A percentile compares a stretch with the other conserved stretches of the same genome.
These are phyloP conservation scores for Linum lewisii DNA, from an alignment of 345 rosid species.

Conservation along the genomic window DNA sequence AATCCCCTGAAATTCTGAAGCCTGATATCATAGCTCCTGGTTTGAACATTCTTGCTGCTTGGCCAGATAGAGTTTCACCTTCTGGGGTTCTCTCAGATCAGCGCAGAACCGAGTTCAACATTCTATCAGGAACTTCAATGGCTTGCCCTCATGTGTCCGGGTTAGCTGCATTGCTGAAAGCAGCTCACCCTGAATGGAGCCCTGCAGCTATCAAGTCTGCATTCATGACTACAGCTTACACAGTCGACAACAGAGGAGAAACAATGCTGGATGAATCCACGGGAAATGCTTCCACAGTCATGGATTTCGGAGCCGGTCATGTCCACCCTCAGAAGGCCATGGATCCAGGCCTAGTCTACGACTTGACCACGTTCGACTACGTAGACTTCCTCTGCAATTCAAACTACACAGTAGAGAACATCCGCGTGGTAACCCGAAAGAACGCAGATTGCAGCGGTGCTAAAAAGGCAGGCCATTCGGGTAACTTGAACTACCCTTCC, in stretches of 20 bases:
- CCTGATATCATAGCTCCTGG: conserved; percentile 31
- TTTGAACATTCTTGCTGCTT: conserved; percentile 28
- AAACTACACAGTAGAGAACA: conserved; percentile 16
- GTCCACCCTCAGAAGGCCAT: conserved; percentile 26
- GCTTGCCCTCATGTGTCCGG: conserved; percentile 32
- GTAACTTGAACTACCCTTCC: conserved; percentile 28
- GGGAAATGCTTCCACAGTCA: conserved; percentile 18
- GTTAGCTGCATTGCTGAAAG: conserved; percentile 24
- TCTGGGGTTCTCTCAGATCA: conserved; percentile 15
- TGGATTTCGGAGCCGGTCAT: conserved; percentile 26
- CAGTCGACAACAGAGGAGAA: conserved; percentile 22
- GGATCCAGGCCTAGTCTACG: conserved; percentile 23
- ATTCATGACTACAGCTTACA: conserved; percentile 28
- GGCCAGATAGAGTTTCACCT: conserved; percentile 25
- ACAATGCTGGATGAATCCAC: conserved; percentile 25
- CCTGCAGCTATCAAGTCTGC: conserved; percentile 26
- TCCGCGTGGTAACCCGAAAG: conserved; percentile 17
- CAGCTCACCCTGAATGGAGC: conserved; percentile 26
- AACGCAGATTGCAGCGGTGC: conserved; percentile 26
- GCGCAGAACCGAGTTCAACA: conserved; percentile 20
- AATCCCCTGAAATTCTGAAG: conserved; percentile 21
- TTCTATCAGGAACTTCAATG: conserved; percentile 29
- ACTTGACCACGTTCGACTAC: conserved; percentile 17
- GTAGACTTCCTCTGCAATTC: conserved; percentile 26
- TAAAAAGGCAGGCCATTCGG: conserved; percentile 23